Conservation (phyloP, 306 rosid species). For the Quercus aquifolioides region DNA sequence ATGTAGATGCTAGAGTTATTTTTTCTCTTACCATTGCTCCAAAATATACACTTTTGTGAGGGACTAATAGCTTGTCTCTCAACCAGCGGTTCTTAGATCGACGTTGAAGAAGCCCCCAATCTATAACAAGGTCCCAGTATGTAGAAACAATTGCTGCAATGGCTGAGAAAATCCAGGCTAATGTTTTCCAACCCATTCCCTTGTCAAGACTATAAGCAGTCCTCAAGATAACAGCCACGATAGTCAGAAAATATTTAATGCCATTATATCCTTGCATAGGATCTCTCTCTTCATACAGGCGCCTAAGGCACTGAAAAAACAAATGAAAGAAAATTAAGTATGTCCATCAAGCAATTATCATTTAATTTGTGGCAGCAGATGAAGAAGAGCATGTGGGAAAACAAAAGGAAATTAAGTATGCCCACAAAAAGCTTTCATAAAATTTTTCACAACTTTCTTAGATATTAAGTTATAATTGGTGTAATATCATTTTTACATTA, state of each 20-base stretch:
- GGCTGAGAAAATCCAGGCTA: conserved; percentile 45
- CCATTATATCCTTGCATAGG: conserved; percentile 60
- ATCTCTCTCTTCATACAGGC: conserved; percentile 58
- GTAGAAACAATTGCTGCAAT: conserved; percentile 46
- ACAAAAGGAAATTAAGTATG: not conserved
- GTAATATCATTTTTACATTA: too few relatives aligned
- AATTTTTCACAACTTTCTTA: too few relatives aligned
- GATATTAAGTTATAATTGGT: too few relatives aligned
- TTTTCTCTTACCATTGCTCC: conserved; percentile 50
- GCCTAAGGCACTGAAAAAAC: conserved; percentile 50
- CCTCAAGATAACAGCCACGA: conserved; percentile 56
- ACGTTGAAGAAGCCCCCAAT: conserved; percentile 72
- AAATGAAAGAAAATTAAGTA: not conserved
- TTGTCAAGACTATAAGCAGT: conserved; percentile 37
- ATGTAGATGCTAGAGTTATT: not conserved
- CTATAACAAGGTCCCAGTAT: conserved; percentile 69
- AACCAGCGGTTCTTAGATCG: conserved; percentile 58
- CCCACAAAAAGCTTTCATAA: too few relatives aligned
- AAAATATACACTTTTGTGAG: conserved; percentile 46
- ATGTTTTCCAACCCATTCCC: conserved; percentile 32
- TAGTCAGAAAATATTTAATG: conserved; percentile 53
- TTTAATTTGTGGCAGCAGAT: not conserved
- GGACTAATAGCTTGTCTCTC: conserved; percentile 63
- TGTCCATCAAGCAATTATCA: not conserved
- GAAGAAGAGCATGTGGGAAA: too few relatives aligned